Base-by-base conservation (phyloP, 1,284 basidiomycete genomes). In the Cerrena zonata region DNA sequence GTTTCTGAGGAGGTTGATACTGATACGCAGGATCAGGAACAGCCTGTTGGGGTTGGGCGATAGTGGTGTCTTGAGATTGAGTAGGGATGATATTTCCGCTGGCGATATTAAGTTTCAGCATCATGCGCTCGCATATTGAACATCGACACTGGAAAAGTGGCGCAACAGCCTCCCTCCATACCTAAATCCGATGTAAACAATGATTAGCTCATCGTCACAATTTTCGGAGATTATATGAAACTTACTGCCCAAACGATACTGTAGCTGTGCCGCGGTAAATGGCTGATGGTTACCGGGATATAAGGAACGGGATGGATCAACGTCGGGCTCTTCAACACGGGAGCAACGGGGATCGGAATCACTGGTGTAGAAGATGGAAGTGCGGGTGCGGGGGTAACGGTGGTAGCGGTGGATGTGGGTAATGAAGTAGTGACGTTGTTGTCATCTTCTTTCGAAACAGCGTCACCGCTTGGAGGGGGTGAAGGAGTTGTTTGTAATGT, bases 401-500 rank as follows among this genome's bases (percentile, higher is more conserved):
- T n/a, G n/a, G n/a, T n/a, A n/a, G n/a, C n/a, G n/a, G n/a, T n/a
- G n/a, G n/a, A n/a, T n/a, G n/a, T n/a, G n/a, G n/a, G n/a, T n/a
- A n/a, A n/a, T 36, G 69, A 62, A 11, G 55, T 23, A 38, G 19
- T 22, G 23, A 15, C 41, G 13, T 51, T 61, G 11, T 53, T 44
- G 2, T 67, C 63, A 22, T 74, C 71, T 22, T 73, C 69, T 50
- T 69, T 66, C 36, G 62, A 58, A 47, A 57, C 64, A 50, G 54
- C 53, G 53, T 55, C 63, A 53, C 56, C 68, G 59, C 49, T 66
- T 47, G 84, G 84, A 0, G 84, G 82, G 0, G 85, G 85, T 0
- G 82, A 86, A 0, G 85, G 85, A 2, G 86, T 87, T 15, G 85
- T 88, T 53, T 82, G 81, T 15, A 88, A 60, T 2, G 85, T 88